Conservation (phyloP, 306 rosid species). For the Trifolium dubium region DNA sequence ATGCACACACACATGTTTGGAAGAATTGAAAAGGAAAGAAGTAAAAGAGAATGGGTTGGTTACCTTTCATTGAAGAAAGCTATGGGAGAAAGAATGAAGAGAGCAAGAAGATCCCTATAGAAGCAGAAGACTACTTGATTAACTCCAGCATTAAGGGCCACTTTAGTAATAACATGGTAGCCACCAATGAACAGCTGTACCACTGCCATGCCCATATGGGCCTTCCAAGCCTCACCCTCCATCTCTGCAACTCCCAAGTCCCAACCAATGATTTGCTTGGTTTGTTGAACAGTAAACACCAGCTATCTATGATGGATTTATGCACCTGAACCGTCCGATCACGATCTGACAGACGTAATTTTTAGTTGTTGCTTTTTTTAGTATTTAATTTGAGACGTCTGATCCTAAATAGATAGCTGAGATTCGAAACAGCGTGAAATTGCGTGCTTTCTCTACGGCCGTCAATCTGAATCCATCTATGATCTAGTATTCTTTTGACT, state of each 20-base stretch:
- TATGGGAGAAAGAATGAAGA: not conserved
- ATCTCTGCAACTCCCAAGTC: not conserved
- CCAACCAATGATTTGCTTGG: not conserved
- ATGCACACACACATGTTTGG: too few species aligned
- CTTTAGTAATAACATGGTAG: constrained; percentile 86
- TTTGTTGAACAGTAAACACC: too few species aligned
- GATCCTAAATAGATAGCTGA: too few species aligned
- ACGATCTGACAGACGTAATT: too few species aligned
- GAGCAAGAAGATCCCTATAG: not conserved
- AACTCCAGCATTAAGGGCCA: constrained; percentile 84
- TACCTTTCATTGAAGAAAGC: not conserved
- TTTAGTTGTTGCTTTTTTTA: too few species aligned
- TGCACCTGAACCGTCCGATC: too few species aligned
- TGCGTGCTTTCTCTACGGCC: too few species aligned
- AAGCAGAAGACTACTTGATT: constrained; percentile 47
- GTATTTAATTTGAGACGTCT: too few species aligned
- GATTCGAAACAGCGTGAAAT: too few species aligned
- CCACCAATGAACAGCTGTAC: constrained; percentile 75
- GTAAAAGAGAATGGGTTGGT: not conserved
- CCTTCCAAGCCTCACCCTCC: constrained; percentile 54
- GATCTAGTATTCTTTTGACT: too few species aligned
- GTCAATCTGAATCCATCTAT: too few species aligned
- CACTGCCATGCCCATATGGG: constrained; percentile 69
- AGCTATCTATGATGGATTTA: too few species aligned
- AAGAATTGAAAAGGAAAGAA: not conserved